A percentile compares a stretch with the other conserved stretches of the same genome.
Conservation (phyloP, 2,329 filamentous ascomycete genomes). For the Neonectria punicea region DNA sequence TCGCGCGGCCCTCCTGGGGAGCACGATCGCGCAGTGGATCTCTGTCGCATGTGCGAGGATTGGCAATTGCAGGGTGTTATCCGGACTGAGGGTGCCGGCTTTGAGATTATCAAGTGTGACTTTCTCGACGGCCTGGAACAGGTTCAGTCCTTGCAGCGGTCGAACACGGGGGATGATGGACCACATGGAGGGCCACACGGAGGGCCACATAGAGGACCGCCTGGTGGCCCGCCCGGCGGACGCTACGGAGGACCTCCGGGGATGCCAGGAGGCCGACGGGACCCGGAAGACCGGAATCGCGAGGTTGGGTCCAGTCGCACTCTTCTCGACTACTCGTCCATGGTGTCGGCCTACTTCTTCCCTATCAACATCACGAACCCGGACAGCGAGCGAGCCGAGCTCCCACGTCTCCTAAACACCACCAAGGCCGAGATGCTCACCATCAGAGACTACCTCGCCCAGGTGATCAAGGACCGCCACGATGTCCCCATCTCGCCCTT, state of each 20-base stretch:
- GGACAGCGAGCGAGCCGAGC: conserved; percentile 1
- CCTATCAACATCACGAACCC: conserved; percentile 53
- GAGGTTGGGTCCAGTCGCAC: conserved; percentile 49
- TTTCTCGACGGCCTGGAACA: conserved; percentile 56
- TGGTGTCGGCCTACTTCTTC: conserved; percentile 56
- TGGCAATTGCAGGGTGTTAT: conserved; percentile 60
- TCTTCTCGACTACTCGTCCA: conserved; percentile 51
- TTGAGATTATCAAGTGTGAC: conserved; percentile 71
- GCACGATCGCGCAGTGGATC: conserved; percentile 44
- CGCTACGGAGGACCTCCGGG: background rate
- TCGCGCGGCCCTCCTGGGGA: conserved; percentile 9
- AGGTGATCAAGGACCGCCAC: conserved; percentile 5
- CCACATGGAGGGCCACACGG: background rate
- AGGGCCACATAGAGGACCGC: background rate
- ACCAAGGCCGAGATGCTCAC: conserved; percentile 5
- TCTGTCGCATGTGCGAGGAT: conserved; percentile 12
- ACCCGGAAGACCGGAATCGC: conserved; percentile 42
- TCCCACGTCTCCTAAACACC: conserved; percentile 33
- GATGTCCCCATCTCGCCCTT: conserved; percentile 30
- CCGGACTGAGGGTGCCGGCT: conserved; percentile 68
- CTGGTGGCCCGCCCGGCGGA: background rate
- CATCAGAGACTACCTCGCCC: conserved; percentile 6
- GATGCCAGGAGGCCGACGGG: background rate
- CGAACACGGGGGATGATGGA: conserved; percentile 39
- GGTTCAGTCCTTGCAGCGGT: conserved; percentile 38